Evolutionary conservation across 2,329 filamentous ascomycete genomes (phyloP).

Genomic region (Pseudocercospora cruenta): DNA sequence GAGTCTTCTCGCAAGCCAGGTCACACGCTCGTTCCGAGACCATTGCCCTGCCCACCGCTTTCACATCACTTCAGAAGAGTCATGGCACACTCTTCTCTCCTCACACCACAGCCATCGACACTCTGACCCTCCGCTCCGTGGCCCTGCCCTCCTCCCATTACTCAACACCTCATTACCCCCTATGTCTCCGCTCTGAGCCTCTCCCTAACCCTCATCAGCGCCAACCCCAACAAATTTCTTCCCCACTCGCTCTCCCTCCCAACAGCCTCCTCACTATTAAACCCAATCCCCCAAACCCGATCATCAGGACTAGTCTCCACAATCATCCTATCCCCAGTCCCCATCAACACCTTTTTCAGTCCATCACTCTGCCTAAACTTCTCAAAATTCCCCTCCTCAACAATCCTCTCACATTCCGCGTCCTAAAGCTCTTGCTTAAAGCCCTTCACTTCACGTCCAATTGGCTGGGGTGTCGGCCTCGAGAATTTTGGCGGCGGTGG

Average conservation of each 20-base stretch:
- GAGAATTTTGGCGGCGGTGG: slow-evolving; percentile 36
- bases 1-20: too few species aligned
- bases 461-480: slow-evolving; percentile 30
- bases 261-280: slow-evolving; percentile 37
- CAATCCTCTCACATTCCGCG: slow-evolving; percentile 33
- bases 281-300: slow-evolving; percentile 42
- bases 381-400: slow-evolving; percentile 38
- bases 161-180: too few species aligned
- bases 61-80: too few species aligned
- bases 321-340: slow-evolving; percentile 37
- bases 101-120: too few species aligned
- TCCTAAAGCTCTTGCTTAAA: slow-evolving; percentile 40
- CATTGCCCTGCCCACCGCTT: too few species aligned
- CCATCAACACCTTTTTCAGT: slow-evolving; percentile 34
- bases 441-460: slow-evolving; percentile 40
- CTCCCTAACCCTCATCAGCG: slow-evolving; percentile 40
- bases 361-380: slow-evolving; percentile 41
- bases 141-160: too few species aligned
- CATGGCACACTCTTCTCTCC: too few species aligned
- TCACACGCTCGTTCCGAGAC: too few species aligned
- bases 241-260: slow-evolving; percentile 38
- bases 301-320: slow-evolving; percentile 44
- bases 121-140: too few species aligned
- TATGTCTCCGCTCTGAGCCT: slow-evolving; percentile 1
- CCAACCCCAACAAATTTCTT: slow-evolving; percentile 40